These are phyloP conservation scores for Carex pumila DNA, from an alignment of 176 grass and related monocot species.

Conservation along the genomic window DNA sequence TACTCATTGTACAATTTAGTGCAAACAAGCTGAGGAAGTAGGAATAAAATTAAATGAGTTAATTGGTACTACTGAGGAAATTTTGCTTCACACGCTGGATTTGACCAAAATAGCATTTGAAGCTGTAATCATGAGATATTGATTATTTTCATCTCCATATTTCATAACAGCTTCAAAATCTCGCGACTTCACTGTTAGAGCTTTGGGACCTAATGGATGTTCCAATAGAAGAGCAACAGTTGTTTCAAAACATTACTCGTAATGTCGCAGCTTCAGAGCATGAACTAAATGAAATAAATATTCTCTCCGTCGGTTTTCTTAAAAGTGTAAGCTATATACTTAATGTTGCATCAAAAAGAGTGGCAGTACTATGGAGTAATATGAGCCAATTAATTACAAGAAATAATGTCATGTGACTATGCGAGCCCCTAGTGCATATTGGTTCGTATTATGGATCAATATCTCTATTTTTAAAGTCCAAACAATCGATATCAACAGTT, in stretches of 20 bases:
- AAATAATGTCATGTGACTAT: not conserved
- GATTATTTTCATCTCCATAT: not conserved
- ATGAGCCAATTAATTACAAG: not conserved
- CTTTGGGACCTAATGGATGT: constrained; percentile 95
- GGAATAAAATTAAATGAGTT: not conserved
- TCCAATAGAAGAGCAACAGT: constrained; percentile 74
- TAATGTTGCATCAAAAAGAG: not conserved
- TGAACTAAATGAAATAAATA: constrained; percentile 71
- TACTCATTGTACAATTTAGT: not conserved
- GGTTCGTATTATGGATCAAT: too few species aligned
- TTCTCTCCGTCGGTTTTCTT: constrained; percentile 60
- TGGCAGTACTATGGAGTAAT: not conserved
- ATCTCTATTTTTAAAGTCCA: too few species aligned
- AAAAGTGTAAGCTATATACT: constrained; percentile 43
- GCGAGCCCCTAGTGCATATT: too few species aligned
- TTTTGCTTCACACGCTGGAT: not conserved
- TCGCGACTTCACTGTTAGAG: constrained; percentile 71
- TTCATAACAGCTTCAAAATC: constrained; percentile 62
- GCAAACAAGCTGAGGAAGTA: not conserved
- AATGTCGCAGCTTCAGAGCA: constrained; percentile 72
- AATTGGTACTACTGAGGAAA: not conserved
- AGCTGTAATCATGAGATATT: not conserved
- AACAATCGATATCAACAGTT: too few species aligned
- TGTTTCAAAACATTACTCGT: constrained; percentile 69
- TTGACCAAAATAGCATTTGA: not conserved